Base-by-base conservation (phyloP, 75 land plant species). In the Pseudotsuga menziesii region DNA sequence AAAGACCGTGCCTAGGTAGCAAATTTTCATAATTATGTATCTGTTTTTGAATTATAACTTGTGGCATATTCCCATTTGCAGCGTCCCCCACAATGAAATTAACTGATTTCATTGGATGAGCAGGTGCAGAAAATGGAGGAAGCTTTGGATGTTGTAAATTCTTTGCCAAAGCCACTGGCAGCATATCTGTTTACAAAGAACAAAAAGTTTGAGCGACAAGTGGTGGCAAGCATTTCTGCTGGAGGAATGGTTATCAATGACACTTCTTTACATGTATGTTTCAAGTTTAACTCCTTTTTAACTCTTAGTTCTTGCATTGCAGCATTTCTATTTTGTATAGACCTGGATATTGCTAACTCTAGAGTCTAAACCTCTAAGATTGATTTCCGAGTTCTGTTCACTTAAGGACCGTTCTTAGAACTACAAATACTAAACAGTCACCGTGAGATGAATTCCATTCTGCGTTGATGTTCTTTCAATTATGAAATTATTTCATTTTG, bases 221-320 rank as follows among this genome's bases (percentile, higher is more conserved):
- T 89, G 54, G 80, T 91, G 32, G 61, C 54, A 32, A 80, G 78
- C 58, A 76, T 90, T 16, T 87, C 98, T 11, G 79, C 96, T 35
- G 98, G 98, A 44, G 89, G 88, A 27, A 82, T 94, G 83, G 61
- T 80, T 29, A 59, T 93, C 76, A 94, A 94, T 77, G 98, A 94
- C 78, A 88, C 87, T 12, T 57, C 57, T 29, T 19, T 91, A 74
- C 98, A 93, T 79, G 98, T 94, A 80, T 70, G 80, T 73, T 20
- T 60, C 61, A 19, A 22, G 20, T 60, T 19, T 60, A 60, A 60
- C 57, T 19, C 55, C 57, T 35, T n/a, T 57, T n/a, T 57, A 12
- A 54, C 48, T 2, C 23, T 20, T 61, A 25, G 20, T 15, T 29
- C 72, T 69, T n/a, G 52, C 25, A 69, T 41, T 64, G 35, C 69